Conservation (phyloP, 176 grass and related monocot species). For the sorghum (Sorghum bicolor) region DNA sequence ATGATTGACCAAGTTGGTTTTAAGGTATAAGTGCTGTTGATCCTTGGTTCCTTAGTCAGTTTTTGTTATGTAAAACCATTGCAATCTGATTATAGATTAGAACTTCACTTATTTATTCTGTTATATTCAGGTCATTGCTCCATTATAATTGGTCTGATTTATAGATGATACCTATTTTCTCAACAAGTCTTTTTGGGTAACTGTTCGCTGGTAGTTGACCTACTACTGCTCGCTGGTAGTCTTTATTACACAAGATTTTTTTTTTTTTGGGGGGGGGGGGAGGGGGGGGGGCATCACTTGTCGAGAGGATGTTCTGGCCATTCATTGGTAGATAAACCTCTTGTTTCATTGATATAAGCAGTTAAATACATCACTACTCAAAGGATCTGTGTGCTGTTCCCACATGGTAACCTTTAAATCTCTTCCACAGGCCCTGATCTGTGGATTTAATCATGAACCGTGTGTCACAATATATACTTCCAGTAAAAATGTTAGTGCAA, state of each 20-base stretch:
- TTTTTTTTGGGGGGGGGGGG: too few species aligned
- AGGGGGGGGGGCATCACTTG: too few species aligned
- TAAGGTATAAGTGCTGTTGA: conserved; percentile 16
- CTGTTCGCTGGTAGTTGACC: too few species aligned
- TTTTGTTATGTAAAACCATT: background rate
- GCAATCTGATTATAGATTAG: background rate
- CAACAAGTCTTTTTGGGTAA: background rate
- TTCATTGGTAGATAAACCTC: too few species aligned
- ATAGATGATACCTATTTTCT: background rate
- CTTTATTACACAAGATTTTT: too few species aligned
- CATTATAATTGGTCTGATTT: background rate
- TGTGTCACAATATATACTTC: background rate
- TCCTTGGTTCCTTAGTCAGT: background rate
- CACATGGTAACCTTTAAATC: conserved; percentile 15
- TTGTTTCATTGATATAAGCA: too few species aligned
- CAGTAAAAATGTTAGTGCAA: background rate
- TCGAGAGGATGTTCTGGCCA: too few species aligned
- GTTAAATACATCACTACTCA: conserved; percentile 9
- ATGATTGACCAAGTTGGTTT: background rate
- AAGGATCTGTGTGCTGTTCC: conserved; percentile 16
- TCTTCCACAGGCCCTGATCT: background rate
- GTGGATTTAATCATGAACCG: conserved; percentile 45
- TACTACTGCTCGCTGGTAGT: too few species aligned
- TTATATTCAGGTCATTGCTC: background rate
- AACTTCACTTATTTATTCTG: background rate